phyloP scores from a whole-genome alignment of 2,329 filamentous ascomycete species.

The Fusarium sp. region DNA sequence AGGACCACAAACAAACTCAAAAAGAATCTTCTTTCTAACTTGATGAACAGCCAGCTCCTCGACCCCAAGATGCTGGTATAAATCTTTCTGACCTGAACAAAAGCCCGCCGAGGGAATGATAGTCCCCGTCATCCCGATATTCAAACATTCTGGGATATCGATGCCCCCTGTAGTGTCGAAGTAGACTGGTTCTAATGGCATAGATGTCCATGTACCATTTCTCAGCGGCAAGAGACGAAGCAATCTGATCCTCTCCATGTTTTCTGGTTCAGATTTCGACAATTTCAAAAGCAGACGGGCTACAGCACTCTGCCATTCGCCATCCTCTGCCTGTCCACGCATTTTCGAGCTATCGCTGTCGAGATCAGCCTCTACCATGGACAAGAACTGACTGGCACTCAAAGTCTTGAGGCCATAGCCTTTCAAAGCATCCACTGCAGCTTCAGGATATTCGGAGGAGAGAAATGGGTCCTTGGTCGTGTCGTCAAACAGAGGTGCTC shows the following conservation, averaged over 20 bases:
- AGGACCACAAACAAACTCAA: too few species aligned
- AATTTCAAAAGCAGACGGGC: not conserved
- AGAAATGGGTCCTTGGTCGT: slow-evolving; percentile 11
- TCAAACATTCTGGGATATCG: slow-evolving; percentile 7
- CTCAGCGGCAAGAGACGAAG: slow-evolving; percentile 25
- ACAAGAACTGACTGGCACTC: too few species aligned
- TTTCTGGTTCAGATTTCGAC: not conserved
- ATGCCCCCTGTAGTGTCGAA: slow-evolving; percentile 1
- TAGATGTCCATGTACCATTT: slow-evolving; percentile 16
- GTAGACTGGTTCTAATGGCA: slow-evolving; percentile 12
- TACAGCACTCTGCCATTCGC: slow-evolving; percentile 22
- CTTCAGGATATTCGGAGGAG: slow-evolving; percentile 16
- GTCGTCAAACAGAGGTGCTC: slow-evolving; percentile 22
- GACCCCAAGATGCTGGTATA: slow-evolving; percentile 20
- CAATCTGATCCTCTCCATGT: not conserved
- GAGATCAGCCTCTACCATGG: slow-evolving; percentile 3
- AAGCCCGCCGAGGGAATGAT: too few species aligned
- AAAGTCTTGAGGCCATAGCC: slow-evolving; percentile 4
- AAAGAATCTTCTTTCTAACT: slow-evolving; percentile 21
- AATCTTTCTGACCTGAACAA: too few species aligned
- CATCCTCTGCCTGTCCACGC: not conserved
- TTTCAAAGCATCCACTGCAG: not conserved
- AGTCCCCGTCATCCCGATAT: not conserved
- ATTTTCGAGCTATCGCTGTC: slow-evolving; percentile 5
- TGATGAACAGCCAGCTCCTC: slow-evolving; percentile 1